Evolutionary conservation across 2,329 filamentous ascomycete species (phyloP).

Genomic region (Fusarium sp.): DNA sequence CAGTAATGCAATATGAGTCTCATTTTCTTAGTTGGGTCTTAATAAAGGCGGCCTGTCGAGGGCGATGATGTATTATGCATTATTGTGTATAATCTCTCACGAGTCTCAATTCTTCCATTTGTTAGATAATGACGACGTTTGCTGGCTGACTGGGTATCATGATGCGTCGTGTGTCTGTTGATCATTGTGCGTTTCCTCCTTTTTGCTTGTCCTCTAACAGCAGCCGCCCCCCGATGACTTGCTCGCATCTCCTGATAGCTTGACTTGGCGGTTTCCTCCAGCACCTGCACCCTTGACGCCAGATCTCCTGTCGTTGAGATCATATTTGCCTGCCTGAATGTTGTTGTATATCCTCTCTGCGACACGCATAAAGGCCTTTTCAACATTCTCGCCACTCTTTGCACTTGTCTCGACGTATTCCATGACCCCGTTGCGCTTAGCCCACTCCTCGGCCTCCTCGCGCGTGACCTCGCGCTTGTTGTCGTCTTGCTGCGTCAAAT

Average conservation of each 20-base stretch:
- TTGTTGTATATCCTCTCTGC: slow-evolving; percentile 97
- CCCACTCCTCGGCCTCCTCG: slow-evolving; percentile 91
- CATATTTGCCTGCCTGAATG: slow-evolving; percentile 93
- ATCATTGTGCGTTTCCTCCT: slow-evolving; percentile 27
- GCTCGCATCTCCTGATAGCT: slow-evolving; percentile 54
- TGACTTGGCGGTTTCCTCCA: slow-evolving; percentile 57
- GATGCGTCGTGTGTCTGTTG: slow-evolving; percentile 39
- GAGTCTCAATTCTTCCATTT: slow-evolving; percentile 42
- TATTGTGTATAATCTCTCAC: slow-evolving; percentile 46
- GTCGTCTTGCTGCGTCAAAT: slow-evolving; percentile 68
- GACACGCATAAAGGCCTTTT: slow-evolving; percentile 90
- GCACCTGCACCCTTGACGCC: slow-evolving; percentile 82
- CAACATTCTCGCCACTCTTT: slow-evolving; percentile 94
- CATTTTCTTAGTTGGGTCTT: slow-evolving; percentile 29
- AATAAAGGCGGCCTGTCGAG: slow-evolving; percentile 32
- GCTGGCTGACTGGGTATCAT: slow-evolving; percentile 47
- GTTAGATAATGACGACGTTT: slow-evolving; percentile 37
- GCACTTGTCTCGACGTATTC: slow-evolving; percentile 96
- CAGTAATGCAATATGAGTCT: slow-evolving; percentile 45
- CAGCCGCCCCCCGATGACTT: slow-evolving; percentile 56
- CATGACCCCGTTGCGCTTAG: slow-evolving; percentile 81
- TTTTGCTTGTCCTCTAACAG: slow-evolving; percentile 52
- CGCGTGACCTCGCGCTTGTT: slow-evolving; percentile 82
- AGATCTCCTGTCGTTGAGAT: slow-evolving; percentile 89
- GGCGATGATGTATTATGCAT: slow-evolving; percentile 46